phyloP scores from a whole-genome alignment of 306 rosid species.

The Carpinus fangiana region DNA sequence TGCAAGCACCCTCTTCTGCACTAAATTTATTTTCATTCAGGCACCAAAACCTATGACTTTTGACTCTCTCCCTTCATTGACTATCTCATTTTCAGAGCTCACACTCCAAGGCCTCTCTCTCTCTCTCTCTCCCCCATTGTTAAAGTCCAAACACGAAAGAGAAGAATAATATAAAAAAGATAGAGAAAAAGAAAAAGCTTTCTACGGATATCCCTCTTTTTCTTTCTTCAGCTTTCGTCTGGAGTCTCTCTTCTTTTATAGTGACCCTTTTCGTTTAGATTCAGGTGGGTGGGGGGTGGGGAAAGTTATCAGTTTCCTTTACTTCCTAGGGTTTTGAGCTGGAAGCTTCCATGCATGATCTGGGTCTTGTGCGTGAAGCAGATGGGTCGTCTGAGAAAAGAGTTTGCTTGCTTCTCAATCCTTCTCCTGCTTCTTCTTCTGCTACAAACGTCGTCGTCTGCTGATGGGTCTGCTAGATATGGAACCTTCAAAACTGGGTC shows the following conservation, averaged over 20 bases:
- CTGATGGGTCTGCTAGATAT: constrained; percentile 36
- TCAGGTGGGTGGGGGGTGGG: constrained; percentile 24
- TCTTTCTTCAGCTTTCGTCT: constrained; percentile 7
- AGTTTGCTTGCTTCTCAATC: constrained; percentile 32
- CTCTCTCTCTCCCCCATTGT: not conserved
- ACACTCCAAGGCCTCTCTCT: constrained; percentile 26
- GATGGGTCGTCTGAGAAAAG: constrained; percentile 29
- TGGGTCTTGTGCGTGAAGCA: constrained; percentile 34
- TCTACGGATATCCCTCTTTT: constrained; percentile 22
- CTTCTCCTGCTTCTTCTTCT: constrained; percentile 38
- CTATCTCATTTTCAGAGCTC: constrained; percentile 61
- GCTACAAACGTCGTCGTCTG: constrained; percentile 28
- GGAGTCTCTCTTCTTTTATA: constrained; percentile 8
- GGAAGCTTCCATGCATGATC: constrained; percentile 41
- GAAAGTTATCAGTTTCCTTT: constrained; percentile 14
- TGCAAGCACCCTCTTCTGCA: constrained; percentile 39
- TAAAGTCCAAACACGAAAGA: not conserved
- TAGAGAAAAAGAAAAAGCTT: not conserved
- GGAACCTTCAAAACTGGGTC: constrained; percentile 36
- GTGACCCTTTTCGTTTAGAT: constrained; percentile 38
- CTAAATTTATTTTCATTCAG: constrained; percentile 39
- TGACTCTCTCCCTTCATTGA: constrained; percentile 44
- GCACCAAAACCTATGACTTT: constrained; percentile 57
- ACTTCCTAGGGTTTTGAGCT: constrained; percentile 50
- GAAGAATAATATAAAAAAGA: not conserved